phyloP scores from a whole-genome alignment of 140 eudicot species.

The Flaveria floridana region DNA sequence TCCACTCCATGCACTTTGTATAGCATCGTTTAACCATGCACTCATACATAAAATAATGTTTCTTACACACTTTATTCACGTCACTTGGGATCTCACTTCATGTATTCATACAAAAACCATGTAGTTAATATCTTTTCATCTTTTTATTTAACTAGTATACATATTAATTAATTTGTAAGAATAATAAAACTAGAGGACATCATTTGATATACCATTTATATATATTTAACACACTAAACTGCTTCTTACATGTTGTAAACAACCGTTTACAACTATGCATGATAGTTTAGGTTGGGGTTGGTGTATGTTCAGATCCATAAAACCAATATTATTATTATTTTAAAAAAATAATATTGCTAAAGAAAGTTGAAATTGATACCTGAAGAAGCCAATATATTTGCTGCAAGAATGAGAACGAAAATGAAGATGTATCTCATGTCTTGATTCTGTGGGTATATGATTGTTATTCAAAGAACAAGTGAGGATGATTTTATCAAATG shows the following conservation, averaged over 20 bases:
- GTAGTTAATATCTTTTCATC: background rate
- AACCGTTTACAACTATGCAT: too few species aligned
- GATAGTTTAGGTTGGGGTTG: too few species aligned
- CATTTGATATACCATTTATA: too few species aligned
- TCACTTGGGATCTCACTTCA: background rate
- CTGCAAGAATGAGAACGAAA: constrained; percentile 12
- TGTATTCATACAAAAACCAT: background rate
- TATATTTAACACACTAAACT: too few species aligned
- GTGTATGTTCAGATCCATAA: too few species aligned
- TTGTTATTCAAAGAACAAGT: background rate
- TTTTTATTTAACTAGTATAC: background rate
- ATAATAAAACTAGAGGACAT: background rate
- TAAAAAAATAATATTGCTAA: background rate
- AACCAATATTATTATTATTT: background rate
- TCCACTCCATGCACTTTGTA: constrained; percentile 6
- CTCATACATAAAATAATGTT: background rate
- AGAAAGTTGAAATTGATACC: background rate
- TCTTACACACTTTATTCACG: background rate
- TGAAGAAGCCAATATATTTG: constrained; percentile 10
- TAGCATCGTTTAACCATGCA: background rate
- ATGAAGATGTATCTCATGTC: background rate
- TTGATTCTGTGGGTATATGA: background rate
- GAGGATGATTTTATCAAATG: background rate
- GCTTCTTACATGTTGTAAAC: too few species aligned
- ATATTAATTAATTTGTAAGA: background rate